phyloP scores from a whole-genome alignment of 2,329 filamentous ascomycete species.

The Diaporthe australafricana region DNA sequence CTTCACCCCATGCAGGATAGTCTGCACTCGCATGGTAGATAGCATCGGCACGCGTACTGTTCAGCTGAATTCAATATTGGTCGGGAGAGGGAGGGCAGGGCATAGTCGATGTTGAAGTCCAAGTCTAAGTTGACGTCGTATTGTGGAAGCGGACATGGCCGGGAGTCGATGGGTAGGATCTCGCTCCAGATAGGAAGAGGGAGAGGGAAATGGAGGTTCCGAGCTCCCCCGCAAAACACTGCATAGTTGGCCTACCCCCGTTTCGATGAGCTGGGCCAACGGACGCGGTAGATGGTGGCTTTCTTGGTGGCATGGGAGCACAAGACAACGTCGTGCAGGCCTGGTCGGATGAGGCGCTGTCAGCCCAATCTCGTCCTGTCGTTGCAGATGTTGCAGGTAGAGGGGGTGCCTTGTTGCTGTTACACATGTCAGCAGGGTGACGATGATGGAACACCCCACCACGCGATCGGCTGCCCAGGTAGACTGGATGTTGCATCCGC shows the following conservation, averaged over 20 bases:
- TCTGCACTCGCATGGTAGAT: background rate
- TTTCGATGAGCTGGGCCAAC: slow-evolving; percentile 3
- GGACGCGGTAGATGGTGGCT: background rate
- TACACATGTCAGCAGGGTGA: slow-evolving; percentile 10
- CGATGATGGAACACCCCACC: background rate
- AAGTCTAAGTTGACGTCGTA: background rate
- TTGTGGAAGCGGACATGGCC: slow-evolving; percentile 10
- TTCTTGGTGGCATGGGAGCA: slow-evolving; percentile 22
- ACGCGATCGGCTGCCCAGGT: background rate
- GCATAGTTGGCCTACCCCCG: slow-evolving; percentile 5
- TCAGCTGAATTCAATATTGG: background rate
- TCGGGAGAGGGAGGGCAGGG: background rate
- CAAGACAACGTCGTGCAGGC: slow-evolving; percentile 18
- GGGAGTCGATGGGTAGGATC: background rate
- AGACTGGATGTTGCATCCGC: background rate
- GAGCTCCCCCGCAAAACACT: slow-evolving; percentile 17
- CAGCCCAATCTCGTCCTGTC: slow-evolving; percentile 10
- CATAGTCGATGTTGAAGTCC: background rate
- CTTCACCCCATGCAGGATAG: background rate
- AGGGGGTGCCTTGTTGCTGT: slow-evolving; percentile 6
- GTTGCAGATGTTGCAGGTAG: slow-evolving; percentile 19
- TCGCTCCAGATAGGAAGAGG: background rate
- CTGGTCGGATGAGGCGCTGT: slow-evolving; percentile 13
- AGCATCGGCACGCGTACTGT: background rate
- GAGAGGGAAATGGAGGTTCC: background rate